Evolutionary conservation across 495 filamentous ascomycete genomes (phyloP).

Genomic region (Trichoderma orchidacearum): DNA sequence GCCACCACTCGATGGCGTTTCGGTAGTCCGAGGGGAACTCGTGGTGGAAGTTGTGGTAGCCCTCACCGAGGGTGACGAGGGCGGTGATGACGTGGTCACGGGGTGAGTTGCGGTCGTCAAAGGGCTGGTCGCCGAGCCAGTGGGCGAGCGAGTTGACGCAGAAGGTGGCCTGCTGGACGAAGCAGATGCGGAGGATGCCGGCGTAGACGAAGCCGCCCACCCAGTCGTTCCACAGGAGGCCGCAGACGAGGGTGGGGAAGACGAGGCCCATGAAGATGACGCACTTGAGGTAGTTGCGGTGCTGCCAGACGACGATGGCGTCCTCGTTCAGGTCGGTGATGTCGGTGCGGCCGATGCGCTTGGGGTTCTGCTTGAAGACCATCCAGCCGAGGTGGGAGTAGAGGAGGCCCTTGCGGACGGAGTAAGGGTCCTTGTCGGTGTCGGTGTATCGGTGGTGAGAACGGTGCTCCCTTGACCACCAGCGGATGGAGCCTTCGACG

Average conservation of each 20-base stretch:
- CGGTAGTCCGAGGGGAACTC: slow-evolving; percentile 99
- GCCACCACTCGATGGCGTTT: slow-evolving; percentile 94
- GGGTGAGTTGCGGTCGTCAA: slow-evolving; percentile 97
- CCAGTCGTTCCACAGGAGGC: slow-evolving; percentile 84
- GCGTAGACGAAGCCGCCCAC: slow-evolving; percentile 86
- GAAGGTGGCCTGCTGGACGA: slow-evolving; percentile 99
- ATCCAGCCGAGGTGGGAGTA: slow-evolving; percentile 95
- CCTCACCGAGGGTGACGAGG: slow-evolving; percentile 89
- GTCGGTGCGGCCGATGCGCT: slow-evolving; percentile 87
- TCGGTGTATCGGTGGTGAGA: slow-evolving; percentile 99
- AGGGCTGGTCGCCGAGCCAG: slow-evolving; percentile 98
- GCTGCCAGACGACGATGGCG: slow-evolving; percentile 86
- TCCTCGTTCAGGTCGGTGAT: slow-evolving; percentile 96
- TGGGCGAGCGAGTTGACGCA: slow-evolving; percentile 98
- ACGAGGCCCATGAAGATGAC: slow-evolving; percentile 79
- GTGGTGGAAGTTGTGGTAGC: slow-evolving; percentile 99
- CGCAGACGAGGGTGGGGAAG: slow-evolving; percentile 72
- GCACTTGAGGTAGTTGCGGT: slow-evolving; percentile 82
- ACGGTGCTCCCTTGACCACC: slow-evolving; percentile 95
- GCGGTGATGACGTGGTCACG: slow-evolving; percentile 95
- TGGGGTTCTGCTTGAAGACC: slow-evolving; percentile 90
- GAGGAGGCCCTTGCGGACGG: slow-evolving; percentile 90
- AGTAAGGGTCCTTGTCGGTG: slow-evolving; percentile 98
- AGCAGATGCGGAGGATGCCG: slow-evolving; percentile 92
- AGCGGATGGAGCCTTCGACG: slow-evolving; percentile 89